Conservation (phyloP, 2,329 filamentous ascomycete genomes). For the Penicillium sp. region DNA sequence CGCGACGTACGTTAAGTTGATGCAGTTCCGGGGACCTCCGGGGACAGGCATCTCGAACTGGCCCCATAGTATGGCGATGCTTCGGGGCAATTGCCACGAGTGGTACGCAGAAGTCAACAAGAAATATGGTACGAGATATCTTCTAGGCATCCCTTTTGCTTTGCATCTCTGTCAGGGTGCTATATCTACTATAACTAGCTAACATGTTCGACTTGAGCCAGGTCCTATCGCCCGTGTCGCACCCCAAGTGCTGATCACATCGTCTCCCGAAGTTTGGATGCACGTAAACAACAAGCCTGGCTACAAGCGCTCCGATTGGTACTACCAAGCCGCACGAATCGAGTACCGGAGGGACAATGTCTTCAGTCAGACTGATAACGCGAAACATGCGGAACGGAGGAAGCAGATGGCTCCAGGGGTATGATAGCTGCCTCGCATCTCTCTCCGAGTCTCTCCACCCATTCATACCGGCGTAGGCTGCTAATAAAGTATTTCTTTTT, state of each 20-base stretch:
- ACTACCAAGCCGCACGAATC: conserved; percentile 13
- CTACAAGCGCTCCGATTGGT: conserved; percentile 19
- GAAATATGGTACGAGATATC: conserved; percentile 13
- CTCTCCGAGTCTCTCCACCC: neutral
- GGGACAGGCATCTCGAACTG: conserved; percentile 15
- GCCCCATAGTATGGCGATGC: conserved; percentile 17
- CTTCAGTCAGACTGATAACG: conserved; percentile 17
- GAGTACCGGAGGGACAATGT: conserved; percentile 17
- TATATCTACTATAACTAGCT: neutral
- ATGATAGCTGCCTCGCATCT: conserved; percentile 1
- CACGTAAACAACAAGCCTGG: conserved; percentile 19
- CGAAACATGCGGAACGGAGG: conserved; percentile 14
- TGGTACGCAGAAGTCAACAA: conserved; percentile 17
- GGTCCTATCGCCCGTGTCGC: conserved; percentile 16
- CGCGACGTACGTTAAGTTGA: conserved; percentile 5
- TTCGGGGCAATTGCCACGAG: conserved; percentile 15
- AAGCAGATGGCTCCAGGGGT: conserved; percentile 20
- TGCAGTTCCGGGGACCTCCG: conserved; percentile 9
- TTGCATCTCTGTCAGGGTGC: neutral
- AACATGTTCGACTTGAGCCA: neutral
- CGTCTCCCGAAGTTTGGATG: conserved; percentile 18
- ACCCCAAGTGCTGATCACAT: conserved; percentile 14
- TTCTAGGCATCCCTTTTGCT: neutral
- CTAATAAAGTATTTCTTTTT: neutral
- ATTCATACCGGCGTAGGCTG: neutral